phyloP scores from a whole-genome alignment of 225 moss, liverwort and hornwort species.

The Polytrichum commune region DNA sequence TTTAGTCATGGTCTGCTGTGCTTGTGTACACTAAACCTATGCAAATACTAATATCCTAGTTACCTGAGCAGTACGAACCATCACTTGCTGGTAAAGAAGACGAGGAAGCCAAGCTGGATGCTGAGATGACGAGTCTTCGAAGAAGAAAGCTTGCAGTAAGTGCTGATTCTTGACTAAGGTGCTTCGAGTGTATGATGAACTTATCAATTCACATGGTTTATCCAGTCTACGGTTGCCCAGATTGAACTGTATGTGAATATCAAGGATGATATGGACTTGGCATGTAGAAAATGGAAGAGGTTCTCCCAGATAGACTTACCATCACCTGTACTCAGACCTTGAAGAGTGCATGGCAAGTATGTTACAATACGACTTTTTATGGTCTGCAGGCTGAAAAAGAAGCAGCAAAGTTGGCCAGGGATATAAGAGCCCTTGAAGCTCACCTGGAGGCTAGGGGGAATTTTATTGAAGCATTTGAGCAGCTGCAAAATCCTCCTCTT shows the following conservation, averaged over 20 bases:
- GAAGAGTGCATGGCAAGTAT: background rate
- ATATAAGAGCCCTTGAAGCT: conserved; percentile 39
- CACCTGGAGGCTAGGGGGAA: conserved; percentile 41
- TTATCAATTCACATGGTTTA: background rate
- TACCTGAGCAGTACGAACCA: conserved; percentile 15
- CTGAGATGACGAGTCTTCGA: conserved; percentile 45
- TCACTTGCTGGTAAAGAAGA: conserved; percentile 17
- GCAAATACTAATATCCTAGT: background rate
- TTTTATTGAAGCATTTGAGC: conserved; percentile 53
- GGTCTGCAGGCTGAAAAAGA: conserved; percentile 42
- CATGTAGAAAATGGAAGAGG: too few relatives aligned
- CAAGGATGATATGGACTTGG: background rate
- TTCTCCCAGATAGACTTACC: too few relatives aligned
- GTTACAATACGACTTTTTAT: background rate
- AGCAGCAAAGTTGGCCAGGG: conserved; percentile 36
- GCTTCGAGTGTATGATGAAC: too few relatives aligned
- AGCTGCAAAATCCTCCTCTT: conserved; percentile 50
- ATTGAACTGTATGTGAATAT: background rate
- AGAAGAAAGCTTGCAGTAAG: conserved; percentile 44
- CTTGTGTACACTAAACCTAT: background rate
- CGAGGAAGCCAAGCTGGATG: conserved; percentile 42
- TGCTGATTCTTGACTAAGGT: conserved; percentile 6
- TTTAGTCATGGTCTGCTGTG: too few relatives aligned
- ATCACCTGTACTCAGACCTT: too few relatives aligned
- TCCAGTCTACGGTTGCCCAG: background rate